Evolutionary conservation across 2,329 filamentous ascomycete genomes (phyloP).

Genomic region (Dactylellina haptotyla): DNA sequence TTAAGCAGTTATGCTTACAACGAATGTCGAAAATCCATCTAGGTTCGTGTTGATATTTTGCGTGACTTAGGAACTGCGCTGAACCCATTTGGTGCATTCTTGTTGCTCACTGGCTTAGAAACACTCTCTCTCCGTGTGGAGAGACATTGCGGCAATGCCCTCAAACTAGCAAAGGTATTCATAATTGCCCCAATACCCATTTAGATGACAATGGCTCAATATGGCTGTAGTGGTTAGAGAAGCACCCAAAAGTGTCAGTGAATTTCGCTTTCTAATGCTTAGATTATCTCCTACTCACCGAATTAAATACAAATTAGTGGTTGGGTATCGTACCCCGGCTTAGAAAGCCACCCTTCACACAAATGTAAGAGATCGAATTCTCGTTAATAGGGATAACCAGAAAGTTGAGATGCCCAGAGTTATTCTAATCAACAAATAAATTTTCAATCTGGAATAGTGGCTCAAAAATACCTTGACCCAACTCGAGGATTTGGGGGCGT

Average conservation of each 20-base stretch:
- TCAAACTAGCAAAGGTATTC: constrained; percentile 72
- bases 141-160: constrained; percentile 84
- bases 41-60: constrained; percentile 80
- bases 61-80: constrained; percentile 84
- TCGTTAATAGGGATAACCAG: too few species aligned
- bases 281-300: not conserved
- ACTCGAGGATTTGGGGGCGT: constrained; percentile 87
- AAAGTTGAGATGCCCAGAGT: not conserved
- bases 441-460: too few species aligned
- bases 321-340: constrained; percentile 94
- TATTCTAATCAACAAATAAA: not conserved
- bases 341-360: constrained; percentile 83
- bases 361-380: constrained; percentile 60
- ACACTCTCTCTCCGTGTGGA: constrained; percentile 87
- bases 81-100: constrained; percentile 92
- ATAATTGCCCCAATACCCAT: not conserved
- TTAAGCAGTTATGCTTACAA: not conserved
- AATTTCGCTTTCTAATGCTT: not conserved
- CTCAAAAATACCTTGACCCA: constrained; percentile 79
- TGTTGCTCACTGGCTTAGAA: constrained; percentile 87
- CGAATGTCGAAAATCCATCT: not conserved
- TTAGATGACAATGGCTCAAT: not conserved
- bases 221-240: constrained; percentile 74
- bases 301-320: constrained; percentile 60
- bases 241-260: constrained; percentile 75